phyloP scores from a whole-genome alignment of 2,329 filamentous ascomycete genomes.

The Thermothelomyces thermophilus region DNA sequence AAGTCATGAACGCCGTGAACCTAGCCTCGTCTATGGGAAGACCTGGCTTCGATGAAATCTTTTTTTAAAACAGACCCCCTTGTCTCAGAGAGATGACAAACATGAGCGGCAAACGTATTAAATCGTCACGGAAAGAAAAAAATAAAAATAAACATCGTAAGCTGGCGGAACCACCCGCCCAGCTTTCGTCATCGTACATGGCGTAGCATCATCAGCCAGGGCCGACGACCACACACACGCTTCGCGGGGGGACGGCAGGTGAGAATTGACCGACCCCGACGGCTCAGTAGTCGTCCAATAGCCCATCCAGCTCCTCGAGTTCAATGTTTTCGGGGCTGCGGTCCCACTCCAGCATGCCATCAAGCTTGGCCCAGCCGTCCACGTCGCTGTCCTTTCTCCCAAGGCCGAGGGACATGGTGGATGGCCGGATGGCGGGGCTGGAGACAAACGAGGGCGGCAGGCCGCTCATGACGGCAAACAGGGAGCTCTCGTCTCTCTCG shows the following conservation, averaged over 20 bases:
- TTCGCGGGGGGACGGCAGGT: too few species aligned
- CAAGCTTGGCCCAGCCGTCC: slow-evolving; percentile 40
- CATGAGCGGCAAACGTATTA: neutral
- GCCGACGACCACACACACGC: slow-evolving; percentile 1
- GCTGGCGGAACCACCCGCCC: slow-evolving; percentile 17
- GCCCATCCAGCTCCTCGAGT: slow-evolving; percentile 84
- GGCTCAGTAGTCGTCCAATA: slow-evolving; percentile 66
- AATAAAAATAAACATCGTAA: neutral
- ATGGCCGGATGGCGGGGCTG: slow-evolving; percentile 50
- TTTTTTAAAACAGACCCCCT: slow-evolving; percentile 3
- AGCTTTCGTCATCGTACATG: slow-evolving; percentile 16
- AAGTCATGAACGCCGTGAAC: slow-evolving; percentile 22
- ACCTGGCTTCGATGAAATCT: slow-evolving; percentile 14
- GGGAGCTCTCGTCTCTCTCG: slow-evolving; percentile 45
- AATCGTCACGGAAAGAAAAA: slow-evolving; percentile 5
- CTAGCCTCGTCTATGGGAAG: slow-evolving; percentile 25
- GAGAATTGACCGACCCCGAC: too few species aligned
- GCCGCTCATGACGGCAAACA: slow-evolving; percentile 39
- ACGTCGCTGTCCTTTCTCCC: slow-evolving; percentile 35
- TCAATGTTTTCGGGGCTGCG: slow-evolving; percentile 82
- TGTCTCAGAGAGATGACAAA: neutral
- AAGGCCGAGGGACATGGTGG: slow-evolving; percentile 36
- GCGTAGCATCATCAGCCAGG: neutral
- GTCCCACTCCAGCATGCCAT: slow-evolving; percentile 50
- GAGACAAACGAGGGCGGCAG: slow-evolving; percentile 39